A percentile compares a stretch with the other conserved stretches of the same genome.
Evolutionary conservation across 176 grass and related monocot species (phyloP).

Genomic region (Panicum miliaceum): DNA sequence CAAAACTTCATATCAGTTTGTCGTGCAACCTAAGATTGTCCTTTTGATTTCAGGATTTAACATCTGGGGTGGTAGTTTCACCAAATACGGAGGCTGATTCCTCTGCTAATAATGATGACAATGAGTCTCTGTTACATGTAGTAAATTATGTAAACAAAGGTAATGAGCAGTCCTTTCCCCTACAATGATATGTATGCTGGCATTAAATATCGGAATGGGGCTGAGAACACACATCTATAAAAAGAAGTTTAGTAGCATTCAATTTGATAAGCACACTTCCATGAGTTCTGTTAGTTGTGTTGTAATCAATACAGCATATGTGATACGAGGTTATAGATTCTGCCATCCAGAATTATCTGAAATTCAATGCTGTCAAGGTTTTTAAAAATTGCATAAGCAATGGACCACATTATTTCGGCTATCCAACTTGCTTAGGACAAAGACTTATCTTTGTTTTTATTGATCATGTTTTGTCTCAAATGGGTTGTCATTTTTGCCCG

Average conservation of each 20-base stretch:
- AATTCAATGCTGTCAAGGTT: not conserved
- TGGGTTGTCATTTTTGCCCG: not conserved
- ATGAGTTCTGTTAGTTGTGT: not conserved
- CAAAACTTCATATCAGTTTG: not conserved
- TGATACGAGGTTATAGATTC: not conserved
- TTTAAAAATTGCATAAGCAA: not conserved
- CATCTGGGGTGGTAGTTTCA: slow-evolving; percentile 52
- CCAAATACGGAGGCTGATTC: slow-evolving; percentile 61
- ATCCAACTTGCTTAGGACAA: not conserved
- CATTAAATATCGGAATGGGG: not conserved
- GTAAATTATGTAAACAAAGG: slow-evolving; percentile 59
- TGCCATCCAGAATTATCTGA: not conserved
- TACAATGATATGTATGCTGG: slow-evolving; percentile 15
- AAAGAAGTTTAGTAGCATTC: not conserved
- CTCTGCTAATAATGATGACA: slow-evolving; percentile 49
- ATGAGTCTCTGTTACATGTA: slow-evolving; percentile 56
- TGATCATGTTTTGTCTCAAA: not conserved
- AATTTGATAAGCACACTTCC: not conserved
- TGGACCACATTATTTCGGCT: not conserved
- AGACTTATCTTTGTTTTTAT: not conserved
- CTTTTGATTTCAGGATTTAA: slow-evolving; percentile 59
- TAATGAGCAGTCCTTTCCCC: slow-evolving; percentile 26
- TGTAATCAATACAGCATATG: not conserved
- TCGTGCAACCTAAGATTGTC: slow-evolving; percentile 13
- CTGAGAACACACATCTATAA: not conserved